Conservation (phyloP, 2,329 filamentous ascomycete species). For the Helminthosporium solani region DNA sequence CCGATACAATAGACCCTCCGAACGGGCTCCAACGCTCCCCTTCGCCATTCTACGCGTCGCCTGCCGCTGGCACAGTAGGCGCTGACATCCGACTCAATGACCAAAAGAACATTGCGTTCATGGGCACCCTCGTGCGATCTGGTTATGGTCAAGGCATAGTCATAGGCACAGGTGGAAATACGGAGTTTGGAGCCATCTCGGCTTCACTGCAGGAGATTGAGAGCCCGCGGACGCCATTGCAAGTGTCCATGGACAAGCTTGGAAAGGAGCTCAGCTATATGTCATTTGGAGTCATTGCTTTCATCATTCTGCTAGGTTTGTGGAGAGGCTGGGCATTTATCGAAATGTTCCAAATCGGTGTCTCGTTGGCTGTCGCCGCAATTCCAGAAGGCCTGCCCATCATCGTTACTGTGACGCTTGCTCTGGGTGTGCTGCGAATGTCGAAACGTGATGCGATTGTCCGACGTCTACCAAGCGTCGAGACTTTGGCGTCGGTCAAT, state of each 20-base stretch:
- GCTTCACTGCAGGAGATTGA: slow-evolving; percentile 93
- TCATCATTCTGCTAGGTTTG: slow-evolving; percentile 89
- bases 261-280: slow-evolving; percentile 96
- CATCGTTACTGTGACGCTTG: slow-evolving; percentile 95
- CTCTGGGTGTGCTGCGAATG: slow-evolving; percentile 94
- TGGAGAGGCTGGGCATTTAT: slow-evolving; percentile 85
- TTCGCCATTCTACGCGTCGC: slow-evolving; percentile 60
- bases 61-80: slow-evolving; percentile 59
- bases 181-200: slow-evolving; percentile 95
- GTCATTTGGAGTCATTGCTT: slow-evolving; percentile 88
- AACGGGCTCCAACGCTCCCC: slow-evolving; percentile 46
- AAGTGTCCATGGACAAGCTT: slow-evolving; percentile 95
- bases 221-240: slow-evolving; percentile 88
- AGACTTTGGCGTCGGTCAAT: slow-evolving; percentile 97
- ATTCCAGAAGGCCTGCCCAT: slow-evolving; percentile 96
- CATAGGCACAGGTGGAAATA: slow-evolving; percentile 91
- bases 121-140: slow-evolving; percentile 94
- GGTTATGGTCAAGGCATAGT: slow-evolving; percentile 95
- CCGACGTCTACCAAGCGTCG: slow-evolving; percentile 90
- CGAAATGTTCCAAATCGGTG: slow-evolving; percentile 96
- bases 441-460: slow-evolving; percentile 94
- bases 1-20: slow-evolving; percentile 58
- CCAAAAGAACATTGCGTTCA: slow-evolving; percentile 91
- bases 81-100: slow-evolving; percentile 70
- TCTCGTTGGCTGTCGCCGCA: slow-evolving; percentile 92